Evolutionary conservation across 352 stramenopile genomes (phyloP), one percentile per base, ranked within the genome.

Genomic region (Phytophthora syringae): DNA sequence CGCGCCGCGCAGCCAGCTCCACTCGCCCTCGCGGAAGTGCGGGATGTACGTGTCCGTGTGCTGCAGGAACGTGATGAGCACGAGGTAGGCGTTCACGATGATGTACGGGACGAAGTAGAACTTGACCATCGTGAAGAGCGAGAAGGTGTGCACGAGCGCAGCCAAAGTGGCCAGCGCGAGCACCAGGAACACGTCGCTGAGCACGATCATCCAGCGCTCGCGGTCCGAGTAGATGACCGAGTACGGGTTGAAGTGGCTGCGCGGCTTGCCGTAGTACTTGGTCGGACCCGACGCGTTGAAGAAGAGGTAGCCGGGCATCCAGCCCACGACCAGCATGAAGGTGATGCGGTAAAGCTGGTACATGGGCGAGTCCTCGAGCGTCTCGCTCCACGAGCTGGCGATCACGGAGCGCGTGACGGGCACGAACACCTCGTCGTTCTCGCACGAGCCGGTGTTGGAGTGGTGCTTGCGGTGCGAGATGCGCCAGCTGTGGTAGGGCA

Each of bases 401-500:
- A 82, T 75, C 18, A 93, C 86, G 1, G 88, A 87, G 27, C 80
- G 83, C 13, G 84, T 97, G 30, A 94, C 84, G 1, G 97, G 96
- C 50, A 98, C 89, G 64, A 99, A 98, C n/a, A 98, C 97, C 79
- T 99, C 97, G 72, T 98, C 97, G 77, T 99, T 97, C 66, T 98
- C 93, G 71, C 88, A 97, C 61, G 79, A 94, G 24, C 90, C 94
- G 43, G 98, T 97, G 82, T 98, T 95, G 52, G 98, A 98, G 83
- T 98, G 96, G 81, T 99, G 95, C 37, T 97, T 89, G 43, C 93
- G 95, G 84, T 99, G 96, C 39, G 91, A 97, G 73, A 97, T 92
- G 66, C 97, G 91, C 97, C 97, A 99, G 52, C 90, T 98, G 89
- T 99, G 98, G 92, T 99, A 99, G 9, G 97, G 97, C 63, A 99